phyloP scores from a whole-genome alignment of 2,329 filamentous ascomycete species.

The Ceratocystis destructans region DNA sequence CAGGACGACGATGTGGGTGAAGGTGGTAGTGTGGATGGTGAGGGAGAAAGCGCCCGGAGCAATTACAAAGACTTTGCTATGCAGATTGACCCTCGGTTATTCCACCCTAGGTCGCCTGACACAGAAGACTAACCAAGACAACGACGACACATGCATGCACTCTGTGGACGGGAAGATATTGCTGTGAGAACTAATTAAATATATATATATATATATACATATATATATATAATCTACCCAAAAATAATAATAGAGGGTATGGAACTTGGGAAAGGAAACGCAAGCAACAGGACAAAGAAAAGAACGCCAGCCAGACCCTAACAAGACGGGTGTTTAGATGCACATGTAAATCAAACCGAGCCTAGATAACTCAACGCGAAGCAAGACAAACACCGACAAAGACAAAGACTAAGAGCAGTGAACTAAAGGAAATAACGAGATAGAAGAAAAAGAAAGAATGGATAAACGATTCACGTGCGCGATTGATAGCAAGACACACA shows the following conservation, averaged over 20 bases:
- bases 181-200: neutral
- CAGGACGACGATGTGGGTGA: conserved; percentile 20
- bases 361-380: conserved; percentile 10
- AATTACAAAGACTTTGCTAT: conserved; percentile 21
- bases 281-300: neutral
- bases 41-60: conserved; percentile 22
- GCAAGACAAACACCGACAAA: conserved; percentile 16
- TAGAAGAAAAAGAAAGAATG: neutral
- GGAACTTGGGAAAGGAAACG: no score
- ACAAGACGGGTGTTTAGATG: conserved; percentile 1
- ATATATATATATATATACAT: conserved; percentile 6
- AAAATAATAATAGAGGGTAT: neutral
- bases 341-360: conserved; percentile 1
- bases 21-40: conserved; percentile 19
- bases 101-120: conserved; percentile 10
- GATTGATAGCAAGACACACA: no score
- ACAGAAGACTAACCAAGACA: neutral
- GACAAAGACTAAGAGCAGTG: conserved; percentile 12
- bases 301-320: neutral
- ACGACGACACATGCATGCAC: no score
- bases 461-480: no score
- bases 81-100: conserved; percentile 13
- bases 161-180: neutral
- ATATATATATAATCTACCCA: neutral
- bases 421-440: neutral